Base-by-base conservation (phyloP, 2,329 filamentous ascomycete genomes). In the Penicillium brasilianum region DNA sequence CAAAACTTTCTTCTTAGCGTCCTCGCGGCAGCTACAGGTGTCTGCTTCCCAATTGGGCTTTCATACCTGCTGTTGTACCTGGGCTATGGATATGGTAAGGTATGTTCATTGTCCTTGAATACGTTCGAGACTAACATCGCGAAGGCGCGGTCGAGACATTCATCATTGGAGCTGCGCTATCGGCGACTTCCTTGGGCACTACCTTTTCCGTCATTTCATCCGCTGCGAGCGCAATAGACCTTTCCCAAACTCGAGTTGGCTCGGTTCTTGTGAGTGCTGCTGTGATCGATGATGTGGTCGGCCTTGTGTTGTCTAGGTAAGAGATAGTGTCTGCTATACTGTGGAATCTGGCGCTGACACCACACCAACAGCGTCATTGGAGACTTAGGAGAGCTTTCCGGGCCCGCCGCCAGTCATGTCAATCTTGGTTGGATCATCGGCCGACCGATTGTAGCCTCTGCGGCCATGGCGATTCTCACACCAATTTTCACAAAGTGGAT, bases 201-300 rank as follows among this genome's bases (percentile, higher is more conserved):
- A 74, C 72, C 1, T 74, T 74, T 48, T 70, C 72, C 1, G 72
- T 74, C 0, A 73, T 75, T 7, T 62, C 65, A 3, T 73, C 72
- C 0, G 67, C 73, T 0, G 68, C 73, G 0, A 74, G 72, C 36
- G 70, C 68, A 7, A 71, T 81, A 1, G 76, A 80, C 59, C 72
- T 82, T 8, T 71, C 74, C 0, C 77, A 81, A 43, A 82, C 80
- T 1, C 72, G 76, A 30, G 75, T 82, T 1, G 79, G 80, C 18
- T 77, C 78, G 11, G 74, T 82, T 1, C 76, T 82, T 3, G 75
- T 81, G 51, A 80, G 79, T 64, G 80, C 80, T 0, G 80, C 80
- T 10, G 77, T 82, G 22, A 80, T 82, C 37, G 80, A 82, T 65
- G 80, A 82, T 66, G 78, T 82, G 1, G 75, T 77, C 1, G 80